phyloP scores from a whole-genome alignment of 805 yeast species.

The Myxozyma melibiosi region DNA sequence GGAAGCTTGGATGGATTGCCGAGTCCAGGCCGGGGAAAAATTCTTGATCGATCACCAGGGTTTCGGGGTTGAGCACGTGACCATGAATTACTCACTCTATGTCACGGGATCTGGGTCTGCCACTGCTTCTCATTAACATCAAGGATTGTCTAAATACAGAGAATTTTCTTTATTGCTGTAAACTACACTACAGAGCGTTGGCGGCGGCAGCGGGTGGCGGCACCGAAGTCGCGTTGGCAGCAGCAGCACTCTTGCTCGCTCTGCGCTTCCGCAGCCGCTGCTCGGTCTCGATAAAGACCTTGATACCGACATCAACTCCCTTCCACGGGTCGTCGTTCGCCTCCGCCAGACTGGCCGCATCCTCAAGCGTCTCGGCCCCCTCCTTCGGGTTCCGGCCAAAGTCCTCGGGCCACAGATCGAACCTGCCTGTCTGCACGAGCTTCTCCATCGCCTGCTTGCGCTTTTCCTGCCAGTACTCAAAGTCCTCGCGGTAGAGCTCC shows the following conservation, averaged over 20 bases:
- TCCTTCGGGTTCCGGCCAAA: constrained; percentile 57
- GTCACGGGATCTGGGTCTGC: not conserved
- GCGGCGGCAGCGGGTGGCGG: constrained; percentile 1
- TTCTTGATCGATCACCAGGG: not conserved
- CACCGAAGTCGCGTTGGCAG: constrained; percentile 2
- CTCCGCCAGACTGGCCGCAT: constrained; percentile 10
- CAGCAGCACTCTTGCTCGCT: not conserved
- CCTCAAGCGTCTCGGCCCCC: constrained; percentile 26
- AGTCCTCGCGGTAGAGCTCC: constrained; percentile 88
- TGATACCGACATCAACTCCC: constrained; percentile 72
- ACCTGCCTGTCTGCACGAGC: constrained; percentile 43
- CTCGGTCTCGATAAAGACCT: constrained; percentile 84
- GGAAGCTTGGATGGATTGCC: not conserved
- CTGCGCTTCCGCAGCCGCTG: constrained; percentile 50
- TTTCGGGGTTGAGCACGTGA: not conserved
- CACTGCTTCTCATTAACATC: too few species aligned
- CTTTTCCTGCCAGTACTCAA: constrained; percentile 73
- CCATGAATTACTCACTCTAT: not conserved
- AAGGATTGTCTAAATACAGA: too few species aligned
- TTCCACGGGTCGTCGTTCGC: constrained; percentile 51
- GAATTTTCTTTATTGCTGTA: too few species aligned
- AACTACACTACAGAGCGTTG: too few species aligned
- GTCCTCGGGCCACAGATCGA: constrained; percentile 63
- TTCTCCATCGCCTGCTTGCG: constrained; percentile 61
- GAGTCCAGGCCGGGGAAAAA: constrained; percentile 8